Conservation (phyloP, 2,329 filamentous ascomycete species). For the Epicoccum sorghinum region DNA sequence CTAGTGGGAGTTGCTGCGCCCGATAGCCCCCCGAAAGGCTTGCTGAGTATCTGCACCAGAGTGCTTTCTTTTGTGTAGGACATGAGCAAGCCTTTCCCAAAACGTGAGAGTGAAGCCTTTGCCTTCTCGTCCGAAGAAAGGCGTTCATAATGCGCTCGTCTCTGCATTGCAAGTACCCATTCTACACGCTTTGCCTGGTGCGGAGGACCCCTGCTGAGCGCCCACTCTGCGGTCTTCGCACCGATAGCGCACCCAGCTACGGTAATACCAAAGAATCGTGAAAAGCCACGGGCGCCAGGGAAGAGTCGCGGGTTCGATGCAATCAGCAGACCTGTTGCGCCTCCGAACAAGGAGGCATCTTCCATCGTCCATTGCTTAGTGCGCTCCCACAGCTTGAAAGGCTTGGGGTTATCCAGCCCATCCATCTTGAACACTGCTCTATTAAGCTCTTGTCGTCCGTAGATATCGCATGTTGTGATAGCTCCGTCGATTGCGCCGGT, state of each 20-base stretch:
- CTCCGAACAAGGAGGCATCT: slow-evolving; percentile 24
- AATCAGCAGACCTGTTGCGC: slow-evolving; percentile 18
- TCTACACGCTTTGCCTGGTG: slow-evolving; percentile 7
- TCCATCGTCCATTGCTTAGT: slow-evolving; percentile 25
- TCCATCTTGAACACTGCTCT: slow-evolving; percentile 27
- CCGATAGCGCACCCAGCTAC: slow-evolving; percentile 24
- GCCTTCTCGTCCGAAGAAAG: slow-evolving; percentile 18
- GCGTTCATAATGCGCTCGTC: slow-evolving; percentile 6
- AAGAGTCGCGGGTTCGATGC: slow-evolving; percentile 25
- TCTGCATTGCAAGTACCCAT: neutral
- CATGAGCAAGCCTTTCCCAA: slow-evolving; percentile 18
- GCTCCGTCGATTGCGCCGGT: slow-evolving; percentile 18
- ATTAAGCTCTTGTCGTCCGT: slow-evolving; percentile 25
- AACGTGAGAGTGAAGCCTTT: slow-evolving; percentile 19
- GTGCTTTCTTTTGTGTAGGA: slow-evolving; percentile 7
- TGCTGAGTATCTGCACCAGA: slow-evolving; percentile 4
- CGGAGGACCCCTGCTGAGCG: slow-evolving; percentile 1
- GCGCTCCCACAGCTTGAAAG: slow-evolving; percentile 29
- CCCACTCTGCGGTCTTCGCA: slow-evolving; percentile 5
- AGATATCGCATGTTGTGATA: slow-evolving; percentile 11
- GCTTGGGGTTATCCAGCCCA: slow-evolving; percentile 20
- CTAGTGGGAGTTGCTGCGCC: neutral
- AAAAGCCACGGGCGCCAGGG: slow-evolving; percentile 23
- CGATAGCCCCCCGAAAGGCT: slow-evolving; percentile 4
- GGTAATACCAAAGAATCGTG: slow-evolving; percentile 24